A percentile compares a stretch with the other conserved stretches of the same genome.
Conservation (phyloP, 768 basidiomycete species). For the Lentinula sp. region DNA sequence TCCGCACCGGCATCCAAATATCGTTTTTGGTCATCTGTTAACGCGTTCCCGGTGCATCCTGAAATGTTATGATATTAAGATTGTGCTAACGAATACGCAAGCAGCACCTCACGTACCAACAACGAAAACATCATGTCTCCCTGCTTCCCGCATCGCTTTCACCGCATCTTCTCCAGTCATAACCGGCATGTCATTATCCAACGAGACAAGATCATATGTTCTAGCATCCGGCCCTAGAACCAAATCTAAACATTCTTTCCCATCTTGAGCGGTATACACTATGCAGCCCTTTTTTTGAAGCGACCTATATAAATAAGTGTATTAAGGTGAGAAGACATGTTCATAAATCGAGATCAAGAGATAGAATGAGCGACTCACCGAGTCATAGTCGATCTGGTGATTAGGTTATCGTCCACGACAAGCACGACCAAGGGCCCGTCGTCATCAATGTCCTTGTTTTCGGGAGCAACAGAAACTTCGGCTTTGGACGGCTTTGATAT, state of each 20-base stretch:
- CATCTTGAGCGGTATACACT: conserved; percentile 30
- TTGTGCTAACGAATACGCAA: not conserved
- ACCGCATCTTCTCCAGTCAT: conserved; percentile 30
- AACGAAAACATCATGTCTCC: conserved; percentile 25
- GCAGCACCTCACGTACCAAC: conserved; percentile 17
- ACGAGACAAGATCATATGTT: conserved; percentile 26
- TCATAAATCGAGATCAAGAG: not conserved
- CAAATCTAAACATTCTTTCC: conserved; percentile 27
- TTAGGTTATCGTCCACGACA: conserved; percentile 28
- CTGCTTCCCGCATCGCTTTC: conserved; percentile 20
- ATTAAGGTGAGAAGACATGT: not conserved
- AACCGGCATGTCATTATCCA: conserved; percentile 29
- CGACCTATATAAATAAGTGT: conserved; percentile 14
- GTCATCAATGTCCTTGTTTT: not conserved
- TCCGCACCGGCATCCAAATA: conserved; percentile 19
- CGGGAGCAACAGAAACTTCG: not conserved
- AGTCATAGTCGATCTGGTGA: conserved; percentile 21
- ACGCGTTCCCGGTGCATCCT: conserved; percentile 11
- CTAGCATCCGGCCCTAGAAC: conserved; percentile 17
- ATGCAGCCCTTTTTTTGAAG: conserved; percentile 28
- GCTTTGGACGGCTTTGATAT: not conserved
- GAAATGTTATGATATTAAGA: not conserved
- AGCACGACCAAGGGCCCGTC: conserved; percentile 17
- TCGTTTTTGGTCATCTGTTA: conserved; percentile 24
- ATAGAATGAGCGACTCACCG: conserved; percentile 9